Base-by-base conservation (phyloP, 176 grass and related monocot genomes). In the Oryza punctata region DNA sequence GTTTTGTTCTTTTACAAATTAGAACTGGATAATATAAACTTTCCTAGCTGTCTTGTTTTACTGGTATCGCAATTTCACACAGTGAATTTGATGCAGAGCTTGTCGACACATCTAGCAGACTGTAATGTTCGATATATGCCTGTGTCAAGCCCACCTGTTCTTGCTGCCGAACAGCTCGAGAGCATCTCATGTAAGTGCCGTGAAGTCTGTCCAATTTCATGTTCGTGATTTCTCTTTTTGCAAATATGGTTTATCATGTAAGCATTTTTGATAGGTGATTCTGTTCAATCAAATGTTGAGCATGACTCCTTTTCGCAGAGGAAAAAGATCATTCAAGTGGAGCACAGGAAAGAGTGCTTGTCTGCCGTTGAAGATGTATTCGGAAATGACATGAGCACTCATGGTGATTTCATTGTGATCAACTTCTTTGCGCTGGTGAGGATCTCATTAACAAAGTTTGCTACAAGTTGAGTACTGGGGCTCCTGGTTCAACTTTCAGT, bases 381-480 rank as follows among this genome's bases (percentile, higher is more conserved):
- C 85, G 92, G 92, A 85, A 90, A 89, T 43, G 63, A 87, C 59
- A 46, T 77, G 10, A 89, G 41, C 50, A 78, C 65, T 9, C 28
- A 78, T 71, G 80, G 69, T 8, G 92, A 97, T 85, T 94, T 94
- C 76, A 88, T 95, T 76, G 76, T 65, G 24, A 95, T 93, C 54
- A 97, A 97, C 86, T 97, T 97, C 79, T 97, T 97, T 72, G 92
- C 95, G 12, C 83, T 97, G 87, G 95, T 95, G 74, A 85, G 41
- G 19, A 37, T 7, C 33, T 24, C 41, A 73, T 29, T 76, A 70
- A 7, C 12, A 84, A 11, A 6, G 3, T 23, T 60, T 7, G 12
- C 54, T 43, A 44, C 0, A 61, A 44, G 15, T 72, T 65, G n/a
- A 64, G 57, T 35, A 33, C 40, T 46, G 7, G 27, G 5, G 16